Evolutionary conservation across 768 basidiomycete genomes (phyloP).

Genomic region (Tulasnella sp.): DNA sequence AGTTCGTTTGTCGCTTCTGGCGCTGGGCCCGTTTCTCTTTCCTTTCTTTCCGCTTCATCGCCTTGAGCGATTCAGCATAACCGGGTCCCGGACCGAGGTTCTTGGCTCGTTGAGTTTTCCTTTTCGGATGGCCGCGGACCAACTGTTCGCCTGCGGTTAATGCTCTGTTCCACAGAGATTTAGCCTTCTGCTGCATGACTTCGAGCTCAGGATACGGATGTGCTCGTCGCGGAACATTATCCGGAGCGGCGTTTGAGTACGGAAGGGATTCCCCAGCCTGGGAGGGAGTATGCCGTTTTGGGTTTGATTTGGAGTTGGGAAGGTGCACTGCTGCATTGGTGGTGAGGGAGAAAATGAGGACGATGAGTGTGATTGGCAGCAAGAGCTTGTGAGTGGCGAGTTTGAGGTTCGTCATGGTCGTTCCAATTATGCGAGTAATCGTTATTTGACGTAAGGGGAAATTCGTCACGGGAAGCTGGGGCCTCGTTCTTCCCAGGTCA

Average conservation of each 20-base stretch:
- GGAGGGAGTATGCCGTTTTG: constrained; percentile 4
- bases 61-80: neutral
- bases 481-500: neutral
- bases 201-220: neutral
- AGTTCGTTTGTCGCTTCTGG: constrained; percentile 26
- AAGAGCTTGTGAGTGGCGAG: constrained; percentile 3
- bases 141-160: neutral
- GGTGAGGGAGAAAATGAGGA: constrained; percentile 17
- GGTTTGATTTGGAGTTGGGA: constrained; percentile 3
- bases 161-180: constrained; percentile 11
- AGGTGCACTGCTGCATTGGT: constrained; percentile 21
- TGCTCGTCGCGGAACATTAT: neutral
- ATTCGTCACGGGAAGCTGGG: neutral
- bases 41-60: neutral
- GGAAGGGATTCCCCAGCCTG: neutral
- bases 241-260: neutral
- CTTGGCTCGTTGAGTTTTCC: constrained; percentile 5
- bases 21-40: neutral
- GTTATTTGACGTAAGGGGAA: constrained; percentile 7
- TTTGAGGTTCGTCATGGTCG: constrained; percentile 17
- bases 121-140: constrained; percentile 9
- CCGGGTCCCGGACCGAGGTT: constrained; percentile 32
- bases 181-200: constrained; percentile 3
- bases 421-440: neutral
- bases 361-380: constrained; percentile 11